Conservation (phyloP, 1,284 basidiomycete genomes). For the Puccinia novopanici region DNA sequence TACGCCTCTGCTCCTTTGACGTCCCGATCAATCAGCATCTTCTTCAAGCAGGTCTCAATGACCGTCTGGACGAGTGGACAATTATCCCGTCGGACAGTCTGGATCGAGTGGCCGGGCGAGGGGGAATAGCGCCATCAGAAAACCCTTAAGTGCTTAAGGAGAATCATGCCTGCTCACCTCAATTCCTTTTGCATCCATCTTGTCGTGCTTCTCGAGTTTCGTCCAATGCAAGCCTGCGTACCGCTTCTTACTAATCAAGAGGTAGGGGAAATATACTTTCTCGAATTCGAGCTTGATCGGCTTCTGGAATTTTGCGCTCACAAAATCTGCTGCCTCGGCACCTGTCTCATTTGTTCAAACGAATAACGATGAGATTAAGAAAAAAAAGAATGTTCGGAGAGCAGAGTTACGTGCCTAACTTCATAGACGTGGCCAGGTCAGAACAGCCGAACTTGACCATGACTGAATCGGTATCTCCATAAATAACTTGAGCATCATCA, state of each 20-base stretch:
- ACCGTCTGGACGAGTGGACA: slow-evolving; percentile 92
- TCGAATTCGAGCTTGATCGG: slow-evolving; percentile 98
- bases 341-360: slow-evolving; percentile 63
- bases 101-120: slow-evolving; percentile 5
- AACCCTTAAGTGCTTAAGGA: neutral
- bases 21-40: slow-evolving; percentile 91
- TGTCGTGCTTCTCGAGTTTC: slow-evolving; percentile 85
- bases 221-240: slow-evolving; percentile 78
- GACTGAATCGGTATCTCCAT: slow-evolving; percentile 96
- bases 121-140: neutral
- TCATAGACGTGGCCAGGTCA: slow-evolving; percentile 82
- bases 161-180: slow-evolving; percentile 67
- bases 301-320: slow-evolving; percentile 83
- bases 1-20: slow-evolving; percentile 92
- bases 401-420: slow-evolving; percentile 67
- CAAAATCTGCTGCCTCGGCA: slow-evolving; percentile 88
- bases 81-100: slow-evolving; percentile 95
- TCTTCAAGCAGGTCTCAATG: slow-evolving; percentile 92
- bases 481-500: slow-evolving; percentile 86
- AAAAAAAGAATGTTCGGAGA: neutral
- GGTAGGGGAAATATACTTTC: slow-evolving; percentile 94
- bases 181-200: slow-evolving; percentile 98
- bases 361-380: too few species aligned
- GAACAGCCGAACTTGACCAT: slow-evolving; percentile 92
- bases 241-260: slow-evolving; percentile 94